Conservation (phyloP, 2,329 filamentous ascomycete genomes). For the Neonectria coccinea region DNA sequence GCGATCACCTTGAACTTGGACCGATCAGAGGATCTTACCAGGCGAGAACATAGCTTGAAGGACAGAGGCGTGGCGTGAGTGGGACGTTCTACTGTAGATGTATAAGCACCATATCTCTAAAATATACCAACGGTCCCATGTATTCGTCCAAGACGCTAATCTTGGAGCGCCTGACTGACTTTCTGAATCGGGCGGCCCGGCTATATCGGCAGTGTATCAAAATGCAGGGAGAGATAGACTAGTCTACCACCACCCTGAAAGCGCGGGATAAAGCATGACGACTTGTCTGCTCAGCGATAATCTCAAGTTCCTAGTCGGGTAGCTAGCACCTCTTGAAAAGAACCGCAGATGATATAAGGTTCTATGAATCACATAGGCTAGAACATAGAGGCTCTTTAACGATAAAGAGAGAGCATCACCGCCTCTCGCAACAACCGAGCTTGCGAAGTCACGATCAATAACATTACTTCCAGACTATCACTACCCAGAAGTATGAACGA, state of each 20-base stretch:
- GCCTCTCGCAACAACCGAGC: not conserved
- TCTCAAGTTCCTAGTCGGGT: too few relatives aligned
- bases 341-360: not conserved
- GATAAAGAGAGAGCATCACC: not conserved
- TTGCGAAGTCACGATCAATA: not conserved
- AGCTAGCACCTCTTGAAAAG: not conserved
- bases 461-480: not conserved
- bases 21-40: not conserved
- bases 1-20: not conserved
- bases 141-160: too few relatives aligned
- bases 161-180: too few relatives aligned
- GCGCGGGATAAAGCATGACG: too few relatives aligned
- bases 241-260: too few relatives aligned
- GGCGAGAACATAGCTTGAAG: not conserved
- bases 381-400: not conserved
- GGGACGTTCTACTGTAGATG: not conserved
- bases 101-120: not conserved
- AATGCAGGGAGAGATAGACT: too few relatives aligned
- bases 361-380: not conserved
- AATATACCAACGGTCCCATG: not conserved
- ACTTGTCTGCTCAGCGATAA: too few relatives aligned
- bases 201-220: too few relatives aligned
- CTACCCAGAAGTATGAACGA: too few relatives aligned
- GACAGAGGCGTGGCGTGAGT: not conserved
- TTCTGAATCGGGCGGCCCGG: too few relatives aligned